These are phyloP conservation scores for Ambrosiella cleistominuta DNA, from an alignment of 2,329 filamentous ascomycete genomes.

Conservation along the genomic window DNA sequence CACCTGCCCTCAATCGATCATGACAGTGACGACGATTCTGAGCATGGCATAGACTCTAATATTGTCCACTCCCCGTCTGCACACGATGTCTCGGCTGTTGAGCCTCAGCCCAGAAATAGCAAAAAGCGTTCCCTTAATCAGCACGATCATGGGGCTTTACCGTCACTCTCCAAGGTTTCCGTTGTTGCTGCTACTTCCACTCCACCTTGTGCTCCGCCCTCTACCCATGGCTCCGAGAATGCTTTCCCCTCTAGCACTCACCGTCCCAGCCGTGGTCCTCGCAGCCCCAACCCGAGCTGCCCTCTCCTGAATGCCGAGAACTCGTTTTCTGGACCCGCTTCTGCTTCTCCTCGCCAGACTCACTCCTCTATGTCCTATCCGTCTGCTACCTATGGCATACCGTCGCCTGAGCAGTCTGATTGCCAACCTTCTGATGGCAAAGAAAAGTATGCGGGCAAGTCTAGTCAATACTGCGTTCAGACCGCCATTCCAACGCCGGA, in stretches of 20 bases:
- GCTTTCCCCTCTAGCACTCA: neutral
- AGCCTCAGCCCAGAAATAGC: neutral
- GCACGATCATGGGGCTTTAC: neutral
- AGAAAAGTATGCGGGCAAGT: neutral
- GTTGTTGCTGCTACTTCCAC: neutral
- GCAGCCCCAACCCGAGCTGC: conserved; percentile 1
- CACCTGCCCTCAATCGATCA: conserved; percentile 14
- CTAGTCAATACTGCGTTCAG: neutral
- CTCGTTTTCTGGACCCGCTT: neutral
- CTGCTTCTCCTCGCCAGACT: neutral
- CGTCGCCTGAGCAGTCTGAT: neutral
- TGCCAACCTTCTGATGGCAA: neutral
- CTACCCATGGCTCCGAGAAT: neutral
- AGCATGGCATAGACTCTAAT: conserved; percentile 1
- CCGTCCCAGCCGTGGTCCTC: neutral
- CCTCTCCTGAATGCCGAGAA: conserved; percentile 1
- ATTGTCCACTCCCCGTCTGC: neutral
- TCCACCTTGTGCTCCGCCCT: neutral
- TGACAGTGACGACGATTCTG: conserved; percentile 11
- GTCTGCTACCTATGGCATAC: neutral
- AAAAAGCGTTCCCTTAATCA: neutral
- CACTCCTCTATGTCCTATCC: neutral
- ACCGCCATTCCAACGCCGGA: neutral
- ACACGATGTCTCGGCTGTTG: neutral
- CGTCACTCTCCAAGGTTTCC: neutral